Evolutionary conservation across 331 rosid species (phyloP), one percentile per base, ranked within the genome.

Genomic region (Spiraea crenata): DNA sequence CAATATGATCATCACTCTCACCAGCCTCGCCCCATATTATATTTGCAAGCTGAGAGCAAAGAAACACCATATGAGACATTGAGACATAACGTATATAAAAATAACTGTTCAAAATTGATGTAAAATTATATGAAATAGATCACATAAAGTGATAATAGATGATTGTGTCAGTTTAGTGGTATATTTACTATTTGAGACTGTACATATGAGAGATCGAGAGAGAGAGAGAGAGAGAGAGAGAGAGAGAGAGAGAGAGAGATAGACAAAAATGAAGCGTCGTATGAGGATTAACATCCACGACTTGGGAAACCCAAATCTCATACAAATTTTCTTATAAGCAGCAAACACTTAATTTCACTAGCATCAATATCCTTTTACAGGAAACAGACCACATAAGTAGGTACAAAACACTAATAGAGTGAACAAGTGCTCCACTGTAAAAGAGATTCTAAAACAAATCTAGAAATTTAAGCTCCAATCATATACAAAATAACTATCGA

Each of bases 11-110:
- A 82, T 85, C 92, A 69, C 72, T 83, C 76, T 85, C 96, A 56
- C 73, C 80, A 61, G 79, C 84, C 85, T 91, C 97, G 76, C 81
- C 92, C 96, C 97, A 91, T 89, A 95, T 76, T 86, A 95, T 91
- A 83, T 89, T 87, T 13, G 86, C 83, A 63, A 95, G 90, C 99
- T 91, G 99, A 85, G 81, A 83, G 68, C 37, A 76, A 73, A 20
- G 20, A 63, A 73, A 17, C 13, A 35, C 69, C 31, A 62, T 73
- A 69, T 54, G 79, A 59, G 64, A 42, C 61, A 39, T 75, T 60
- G 60, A 40, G 51, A 49, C 75, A 59, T 69, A 51, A 62, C 13
- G 73, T 65, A 71, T n/a, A 62, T 60, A 65, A 64, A 54, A 15
- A 69, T 57, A 8, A 73, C 49, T 38, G 9, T 4, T 54, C 6